Percentiles rank a stretch among this genome's conserved stretches.
phyloP scores from a whole-genome alignment of 2,329 filamentous ascomycete species.

The Coccinonectria pachysandricola region DNA sequence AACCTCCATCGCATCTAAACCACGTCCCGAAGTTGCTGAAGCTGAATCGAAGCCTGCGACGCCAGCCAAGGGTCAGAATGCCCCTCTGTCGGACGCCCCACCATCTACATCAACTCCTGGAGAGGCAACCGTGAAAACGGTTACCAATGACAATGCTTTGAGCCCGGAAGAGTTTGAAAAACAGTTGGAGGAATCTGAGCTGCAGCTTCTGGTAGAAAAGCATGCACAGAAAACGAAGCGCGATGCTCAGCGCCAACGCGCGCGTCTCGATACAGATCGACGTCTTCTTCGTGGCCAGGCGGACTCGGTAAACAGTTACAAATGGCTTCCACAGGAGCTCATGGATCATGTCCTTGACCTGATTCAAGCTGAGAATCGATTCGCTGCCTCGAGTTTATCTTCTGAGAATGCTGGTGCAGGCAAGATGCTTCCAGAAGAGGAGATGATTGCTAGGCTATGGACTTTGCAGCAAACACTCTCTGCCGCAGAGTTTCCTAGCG shows the following conservation, averaged over 20 bases:
- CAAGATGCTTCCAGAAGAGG: slow-evolving; percentile 61
- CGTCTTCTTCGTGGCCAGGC: slow-evolving; percentile 72
- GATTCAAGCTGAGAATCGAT: slow-evolving; percentile 55
- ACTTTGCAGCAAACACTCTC: slow-evolving; percentile 65
- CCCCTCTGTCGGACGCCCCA: slow-evolving; percentile 24
- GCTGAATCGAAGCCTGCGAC: slow-evolving; percentile 18
- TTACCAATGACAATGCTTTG: slow-evolving; percentile 37
- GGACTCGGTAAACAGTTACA: slow-evolving; percentile 57
- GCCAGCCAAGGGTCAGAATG: slow-evolving; percentile 15
- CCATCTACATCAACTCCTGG: slow-evolving; percentile 17
- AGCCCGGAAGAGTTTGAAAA: slow-evolving; percentile 83
- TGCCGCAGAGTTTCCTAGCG: slow-evolving; percentile 56
- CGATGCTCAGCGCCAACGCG: slow-evolving; percentile 66
- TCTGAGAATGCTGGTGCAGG: slow-evolving; percentile 34
- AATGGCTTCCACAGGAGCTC: slow-evolving; percentile 74
- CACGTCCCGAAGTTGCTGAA: slow-evolving; percentile 49
- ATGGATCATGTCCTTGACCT: slow-evolving; percentile 68
- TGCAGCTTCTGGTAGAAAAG: slow-evolving; percentile 82
- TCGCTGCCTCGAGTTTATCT: slow-evolving; percentile 38
- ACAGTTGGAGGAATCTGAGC: slow-evolving; percentile 80
- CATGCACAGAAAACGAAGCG: slow-evolving; percentile 67
- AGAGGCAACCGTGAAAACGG: slow-evolving; percentile 11
- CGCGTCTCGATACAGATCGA: slow-evolving; percentile 74
- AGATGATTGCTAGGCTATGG: slow-evolving; percentile 73
- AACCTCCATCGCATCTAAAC: slow-evolving; percentile 79